Base-by-base conservation (phyloP, 1,284 basidiomycete species). In the Ganoderma multipileum region DNA sequence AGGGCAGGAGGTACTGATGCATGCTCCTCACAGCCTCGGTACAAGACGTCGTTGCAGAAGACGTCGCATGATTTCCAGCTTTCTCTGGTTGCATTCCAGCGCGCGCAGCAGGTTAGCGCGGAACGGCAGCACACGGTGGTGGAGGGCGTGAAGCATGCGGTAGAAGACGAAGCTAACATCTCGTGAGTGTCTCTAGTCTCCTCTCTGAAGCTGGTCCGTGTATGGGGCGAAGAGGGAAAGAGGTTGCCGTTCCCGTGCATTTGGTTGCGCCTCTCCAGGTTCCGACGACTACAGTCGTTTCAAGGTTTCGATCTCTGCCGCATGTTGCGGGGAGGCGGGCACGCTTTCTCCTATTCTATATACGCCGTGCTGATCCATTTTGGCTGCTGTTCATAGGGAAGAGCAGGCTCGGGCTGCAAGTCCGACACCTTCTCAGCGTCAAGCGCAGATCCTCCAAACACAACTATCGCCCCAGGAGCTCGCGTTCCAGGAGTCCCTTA, bases 401-500 rank as follows among this genome's bases (percentile, higher is more conserved):
- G 78, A 76, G n/a, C 72, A 76, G 26, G 75, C 74, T 18, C 74
- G 74, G 0, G 70, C 67, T 2, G 73, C 77, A 68, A 77, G 80
- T 68, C 68, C 73, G 36, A 72, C 76, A 38, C 76, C 77, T 7
- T 76, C 77, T 65, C 89, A 91, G 74, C 87, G 89, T 65, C 92
- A 94, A 78, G 89, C 88, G 2, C 92, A 92, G 75, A 80, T 92
- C 0, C 77, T 93, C 42, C 93, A 94, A 75, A 83, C 84, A 61
- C 89, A 95, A 79, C 83, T 97, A 62, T 91, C 95, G 0, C 92
- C 94, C 0, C 92, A 95, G 73, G 97, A 99, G 79, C 87, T 99
- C 36, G 96, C 96, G 44, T 97, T 97, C 79, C 98, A 99, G 79
- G 97, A 99, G 76, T 94, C 95, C 14, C 83, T 99, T 44, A 98